A percentile compares a stretch with the other conserved stretches of the same genome.
Conservation (phyloP, 164 flowering plant species). For the Paratinospora sagittata region DNA sequence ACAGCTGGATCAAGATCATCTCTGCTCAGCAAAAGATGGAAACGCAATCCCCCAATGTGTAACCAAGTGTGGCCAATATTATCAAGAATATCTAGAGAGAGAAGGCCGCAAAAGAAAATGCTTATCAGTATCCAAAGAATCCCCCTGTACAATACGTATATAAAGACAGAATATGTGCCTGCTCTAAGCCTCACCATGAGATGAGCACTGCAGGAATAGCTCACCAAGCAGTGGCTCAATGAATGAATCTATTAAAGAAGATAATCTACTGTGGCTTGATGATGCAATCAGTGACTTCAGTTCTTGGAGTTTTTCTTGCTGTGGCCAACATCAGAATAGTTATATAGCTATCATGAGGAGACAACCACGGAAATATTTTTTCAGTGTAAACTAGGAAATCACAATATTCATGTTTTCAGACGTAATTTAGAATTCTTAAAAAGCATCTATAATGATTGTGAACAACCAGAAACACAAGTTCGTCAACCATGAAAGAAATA, state of each 20-base stretch:
- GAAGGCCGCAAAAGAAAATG: neutral
- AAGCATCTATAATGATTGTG: neutral
- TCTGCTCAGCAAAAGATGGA: slow-evolving; percentile 51
- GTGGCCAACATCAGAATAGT: slow-evolving; percentile 12
- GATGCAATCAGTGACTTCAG: slow-evolving; percentile 42
- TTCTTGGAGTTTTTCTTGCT: slow-evolving; percentile 33
- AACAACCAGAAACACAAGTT: neutral
- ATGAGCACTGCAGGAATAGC: slow-evolving; percentile 31
- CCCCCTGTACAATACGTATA: neutral
- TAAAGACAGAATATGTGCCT: neutral
- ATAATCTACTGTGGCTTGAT: slow-evolving; percentile 51
- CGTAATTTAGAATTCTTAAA: neutral
- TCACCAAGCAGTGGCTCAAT: slow-evolving; percentile 54
- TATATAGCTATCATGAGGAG: neutral
- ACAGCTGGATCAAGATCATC: slow-evolving; percentile 68
- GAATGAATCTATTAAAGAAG: slow-evolving; percentile 28
- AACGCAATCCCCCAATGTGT: slow-evolving; percentile 63
- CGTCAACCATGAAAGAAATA: neutral
- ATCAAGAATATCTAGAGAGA: slow-evolving; percentile 31
- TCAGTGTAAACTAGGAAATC: neutral
- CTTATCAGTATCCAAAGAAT: neutral
- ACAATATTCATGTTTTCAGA: neutral
- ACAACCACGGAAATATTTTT: neutral
- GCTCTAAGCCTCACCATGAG: slow-evolving; percentile 30
- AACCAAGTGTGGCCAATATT: slow-evolving; percentile 62